A percentile compares a stretch with the other conserved stretches of the same genome.
Evolutionary conservation across 163 green algal genomes (phyloP).

Genomic region (Scenedesmus sp.): DNA sequence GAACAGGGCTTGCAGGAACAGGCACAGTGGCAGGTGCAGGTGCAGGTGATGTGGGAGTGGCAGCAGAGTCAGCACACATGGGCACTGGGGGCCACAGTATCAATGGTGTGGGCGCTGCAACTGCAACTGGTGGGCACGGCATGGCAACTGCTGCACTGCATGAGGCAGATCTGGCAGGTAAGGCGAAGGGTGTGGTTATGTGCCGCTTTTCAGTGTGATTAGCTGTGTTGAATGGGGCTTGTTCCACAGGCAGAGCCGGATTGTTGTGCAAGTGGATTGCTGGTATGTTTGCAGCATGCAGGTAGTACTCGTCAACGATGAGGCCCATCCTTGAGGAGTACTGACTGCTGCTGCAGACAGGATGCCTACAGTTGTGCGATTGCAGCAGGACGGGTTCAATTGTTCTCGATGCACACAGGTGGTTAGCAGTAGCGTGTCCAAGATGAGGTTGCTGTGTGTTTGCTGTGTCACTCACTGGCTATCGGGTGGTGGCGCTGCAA

Average conservation of each 20-base stretch:
- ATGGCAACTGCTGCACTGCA: background rate
- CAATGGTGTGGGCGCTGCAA: background rate
- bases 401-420: too few species aligned
- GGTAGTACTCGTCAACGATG: background rate
- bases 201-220: background rate
- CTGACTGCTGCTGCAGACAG: background rate
- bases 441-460: too few species aligned
- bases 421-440: too few species aligned
- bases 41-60: background rate
- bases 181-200: background rate
- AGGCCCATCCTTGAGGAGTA: background rate
- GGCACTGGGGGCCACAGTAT: background rate
- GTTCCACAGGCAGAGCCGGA: background rate
- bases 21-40: background rate
- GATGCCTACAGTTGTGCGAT: background rate
- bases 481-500: too few species aligned
- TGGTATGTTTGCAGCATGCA: background rate
- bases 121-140: background rate
- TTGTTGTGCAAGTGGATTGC: background rate
- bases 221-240: background rate
- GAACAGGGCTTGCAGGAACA: background rate
- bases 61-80: background rate
- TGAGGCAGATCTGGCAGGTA: background rate
- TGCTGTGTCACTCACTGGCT: too few species aligned
- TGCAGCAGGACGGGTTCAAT: too few species aligned